Evolutionary conservation across 2,329 filamentous ascomycete species (phyloP), one percentile per base, ranked within the genome.

Genomic region (Penicillium sp.): DNA sequence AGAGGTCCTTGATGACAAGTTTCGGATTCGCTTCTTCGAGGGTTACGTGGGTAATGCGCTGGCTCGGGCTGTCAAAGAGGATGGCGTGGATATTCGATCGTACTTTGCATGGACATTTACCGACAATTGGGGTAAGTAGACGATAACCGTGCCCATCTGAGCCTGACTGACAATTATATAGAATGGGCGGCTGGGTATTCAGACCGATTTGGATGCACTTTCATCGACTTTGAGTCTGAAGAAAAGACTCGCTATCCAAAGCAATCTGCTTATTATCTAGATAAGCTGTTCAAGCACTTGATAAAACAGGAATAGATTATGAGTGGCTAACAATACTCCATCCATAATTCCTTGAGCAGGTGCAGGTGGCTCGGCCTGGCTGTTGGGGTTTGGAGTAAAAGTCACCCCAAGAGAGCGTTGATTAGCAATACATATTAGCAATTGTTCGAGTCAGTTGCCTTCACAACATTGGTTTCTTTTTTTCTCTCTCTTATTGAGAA

Each of bases 111-210:
- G 89, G 88, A 88, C 85, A 61, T 80, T 93, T 54, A 82, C 92
- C 78, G 89, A 93, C 52, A 68, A 68, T 18, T 68, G 65, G 78
- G 65, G 78, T 82, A 74, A 70, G 79, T 77, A 48, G 16, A 3
- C n/a, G 9, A 4, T 6, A 42, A 2, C 10, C 15, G 43, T 16
- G 24, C 0, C 16, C 23, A 12, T 38, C 4, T 29, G 8, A n/a
- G n/a, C 28, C 9, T 26, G 29, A 5, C 45, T 47, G 12, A 18
- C 21, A 34, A 15, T 16, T 33, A n/a, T 38, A 2, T 50, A 70
- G 88, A 90, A 74, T 91, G 87, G 87, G 87, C 88, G 23, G 89
- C 92, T 70, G 89, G 88, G 12, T 93, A 90, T 70, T 83, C 86
- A 73, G 91, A 88, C 44, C 81, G 88, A 42, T 92, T 93, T 65